A percentile compares a stretch with the other conserved stretches of the same genome.
Conservation (phyloP, 345 rosid species). For the Excoecaria cochinchinensis region DNA sequence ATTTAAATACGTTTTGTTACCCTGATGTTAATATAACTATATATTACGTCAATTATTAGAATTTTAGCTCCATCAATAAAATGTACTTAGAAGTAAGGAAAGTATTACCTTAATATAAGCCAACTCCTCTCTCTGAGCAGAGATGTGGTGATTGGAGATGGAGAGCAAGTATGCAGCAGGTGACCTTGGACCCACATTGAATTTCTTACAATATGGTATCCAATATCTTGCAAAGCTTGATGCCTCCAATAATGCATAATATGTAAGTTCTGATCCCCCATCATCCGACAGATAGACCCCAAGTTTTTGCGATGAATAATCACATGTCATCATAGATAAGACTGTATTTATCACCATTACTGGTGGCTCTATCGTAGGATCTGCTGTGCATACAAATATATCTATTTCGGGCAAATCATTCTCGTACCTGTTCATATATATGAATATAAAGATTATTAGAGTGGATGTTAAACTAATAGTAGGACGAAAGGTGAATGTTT, state of each 20-base stretch:
- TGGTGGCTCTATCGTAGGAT: slow-evolving; percentile 74
- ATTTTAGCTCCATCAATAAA: no score
- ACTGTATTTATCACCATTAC: slow-evolving; percentile 63
- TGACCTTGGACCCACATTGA: slow-evolving; percentile 55
- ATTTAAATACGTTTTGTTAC: no score
- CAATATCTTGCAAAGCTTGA: slow-evolving; percentile 49
- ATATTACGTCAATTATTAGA: no score
- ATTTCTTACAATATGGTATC: slow-evolving; percentile 60
- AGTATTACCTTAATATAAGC: slow-evolving; percentile 18
- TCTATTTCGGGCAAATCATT: slow-evolving; percentile 54
- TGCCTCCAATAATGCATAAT: slow-evolving; percentile 58
- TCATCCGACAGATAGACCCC: slow-evolving; percentile 69
- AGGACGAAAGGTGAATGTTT: no score
- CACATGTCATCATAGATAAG: slow-evolving; percentile 54
- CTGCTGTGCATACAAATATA: slow-evolving; percentile 72
- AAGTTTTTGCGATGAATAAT: slow-evolving; percentile 60
- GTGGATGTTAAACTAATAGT: no score
- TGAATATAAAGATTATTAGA: no score
- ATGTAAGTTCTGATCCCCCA: slow-evolving; percentile 58
- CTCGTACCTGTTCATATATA: slow-evolving; percentile 19
- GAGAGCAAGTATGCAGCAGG: slow-evolving; percentile 52
- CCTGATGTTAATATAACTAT: no score
- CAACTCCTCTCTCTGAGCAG: neutral
- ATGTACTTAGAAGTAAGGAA: no score
- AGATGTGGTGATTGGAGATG: neutral